phyloP scores from a whole-genome alignment of 2,329 filamentous ascomycete genomes.

The Aspergillus terreus region DNA sequence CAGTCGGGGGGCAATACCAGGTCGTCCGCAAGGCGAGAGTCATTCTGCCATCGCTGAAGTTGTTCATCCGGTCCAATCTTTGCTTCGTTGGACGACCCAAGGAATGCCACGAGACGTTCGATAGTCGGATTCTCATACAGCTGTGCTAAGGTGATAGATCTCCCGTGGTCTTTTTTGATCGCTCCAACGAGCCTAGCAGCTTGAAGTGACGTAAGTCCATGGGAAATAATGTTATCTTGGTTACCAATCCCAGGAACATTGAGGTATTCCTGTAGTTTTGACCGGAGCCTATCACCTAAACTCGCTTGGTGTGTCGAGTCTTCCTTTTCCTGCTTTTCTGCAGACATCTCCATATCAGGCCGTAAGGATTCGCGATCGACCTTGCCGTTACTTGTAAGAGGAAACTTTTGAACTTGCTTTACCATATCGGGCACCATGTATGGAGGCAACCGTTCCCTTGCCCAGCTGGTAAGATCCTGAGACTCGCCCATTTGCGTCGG shows the following conservation, averaged over 20 bases:
- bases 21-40: background rate
- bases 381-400: slow-evolving; percentile 70
- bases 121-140: slow-evolving; percentile 1
- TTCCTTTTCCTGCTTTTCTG: background rate
- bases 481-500: background rate
- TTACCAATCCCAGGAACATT: background rate
- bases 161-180: background rate
- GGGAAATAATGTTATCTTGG: slow-evolving; percentile 4
- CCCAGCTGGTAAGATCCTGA: background rate
- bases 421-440: slow-evolving; percentile 68
- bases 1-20: slow-evolving; percentile 3
- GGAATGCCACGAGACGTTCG: slow-evolving; percentile 1
- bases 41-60: background rate
- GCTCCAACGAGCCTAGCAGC: slow-evolving; percentile 2
- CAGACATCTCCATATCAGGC: background rate
- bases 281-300: background rate
- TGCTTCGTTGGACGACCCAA: slow-evolving; percentile 2
- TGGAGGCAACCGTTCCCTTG: slow-evolving; percentile 58
- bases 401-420: slow-evolving; percentile 62
- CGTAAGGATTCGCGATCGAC: slow-evolving; percentile 36
- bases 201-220: slow-evolving; percentile 9
- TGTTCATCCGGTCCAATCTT: background rate
- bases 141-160: slow-evolving; percentile 1
- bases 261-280: slow-evolving; percentile 6
- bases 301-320: background rate